These are phyloP conservation scores for Hypoxylon sp. DNA, from an alignment of 2,329 filamentous ascomycete genomes.

Conservation along the genomic window DNA sequence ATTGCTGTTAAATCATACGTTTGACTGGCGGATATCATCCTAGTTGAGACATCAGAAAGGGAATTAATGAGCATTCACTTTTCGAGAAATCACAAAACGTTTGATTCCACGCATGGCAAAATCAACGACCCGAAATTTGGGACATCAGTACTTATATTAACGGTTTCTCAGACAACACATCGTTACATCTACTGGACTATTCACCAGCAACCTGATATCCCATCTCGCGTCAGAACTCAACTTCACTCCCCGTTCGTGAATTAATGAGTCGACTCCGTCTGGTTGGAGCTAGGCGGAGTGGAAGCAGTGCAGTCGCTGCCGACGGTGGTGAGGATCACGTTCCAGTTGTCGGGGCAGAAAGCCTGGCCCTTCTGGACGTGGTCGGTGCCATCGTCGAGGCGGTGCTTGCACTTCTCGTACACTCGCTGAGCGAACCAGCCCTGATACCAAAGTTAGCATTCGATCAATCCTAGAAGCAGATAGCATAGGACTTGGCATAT, in stretches of 20 bases:
- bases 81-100: not conserved
- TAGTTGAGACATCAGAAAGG: not conserved
- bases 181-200: not conserved
- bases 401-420: conserved; percentile 33
- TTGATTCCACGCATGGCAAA: not conserved
- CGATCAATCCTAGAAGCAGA: not conserved
- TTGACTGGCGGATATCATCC: not conserved
- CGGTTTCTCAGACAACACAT: not conserved
- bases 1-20: not conserved
- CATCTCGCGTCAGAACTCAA: not conserved
- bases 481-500: no score
- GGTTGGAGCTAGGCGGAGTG: not conserved
- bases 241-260: not conserved
- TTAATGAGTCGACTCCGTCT: not conserved
- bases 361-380: conserved; percentile 40
- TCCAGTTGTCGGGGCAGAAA: conserved; percentile 41
- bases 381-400: conserved; percentile 19
- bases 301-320: conserved; percentile 21
- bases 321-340: conserved; percentile 38
- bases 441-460: conserved; percentile 19
- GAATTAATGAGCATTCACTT: not conserved
- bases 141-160: conserved; percentile 9
- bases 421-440: conserved; percentile 41
- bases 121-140: not conserved
- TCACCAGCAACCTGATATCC: not conserved